These are phyloP conservation scores for Xylaria palmicola DNA, from an alignment of 495 filamentous ascomycete genomes.

Conservation along the genomic window DNA sequence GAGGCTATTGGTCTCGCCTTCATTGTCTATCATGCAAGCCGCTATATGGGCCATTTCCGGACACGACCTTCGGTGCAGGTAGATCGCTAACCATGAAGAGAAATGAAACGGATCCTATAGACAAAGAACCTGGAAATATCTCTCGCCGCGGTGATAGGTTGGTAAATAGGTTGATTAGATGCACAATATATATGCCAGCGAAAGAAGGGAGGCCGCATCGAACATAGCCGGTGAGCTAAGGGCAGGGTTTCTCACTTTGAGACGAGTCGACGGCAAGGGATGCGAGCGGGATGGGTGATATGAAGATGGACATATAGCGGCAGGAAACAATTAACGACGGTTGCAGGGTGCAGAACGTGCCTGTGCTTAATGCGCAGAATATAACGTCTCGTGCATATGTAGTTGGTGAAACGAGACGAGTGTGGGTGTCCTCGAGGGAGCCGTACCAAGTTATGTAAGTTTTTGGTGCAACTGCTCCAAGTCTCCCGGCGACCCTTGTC, in stretches of 20 bases:
- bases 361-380: constrained; percentile 28
- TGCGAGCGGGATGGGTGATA: constrained; percentile 21
- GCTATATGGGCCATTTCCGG: constrained; percentile 52
- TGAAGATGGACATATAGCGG: constrained; percentile 23
- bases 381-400: constrained; percentile 19
- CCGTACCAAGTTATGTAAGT: constrained; percentile 3
- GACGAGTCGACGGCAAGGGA: constrained; percentile 19
- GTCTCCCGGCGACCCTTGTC: background rate
- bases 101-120: constrained; percentile 19
- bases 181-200: constrained; percentile 9
- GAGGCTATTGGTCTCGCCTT: constrained; percentile 36
- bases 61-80: constrained; percentile 21
- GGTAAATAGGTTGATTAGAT: constrained; percentile 10
- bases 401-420: constrained; percentile 6
- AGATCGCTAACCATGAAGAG: constrained; percentile 24
- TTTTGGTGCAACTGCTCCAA: background rate
- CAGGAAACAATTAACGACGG: constrained; percentile 18
- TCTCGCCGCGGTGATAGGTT: constrained; percentile 8
- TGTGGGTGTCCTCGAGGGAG: background rate
- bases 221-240: constrained; percentile 18
- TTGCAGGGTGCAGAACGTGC: constrained; percentile 21
- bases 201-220: background rate
- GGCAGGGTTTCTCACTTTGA: constrained; percentile 1
- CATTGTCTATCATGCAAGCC: constrained; percentile 42
- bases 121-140: constrained; percentile 11